phyloP scores from a whole-genome alignment of 352 stramenopile species.

The Globisporangium rhizosaccharum region DNA sequence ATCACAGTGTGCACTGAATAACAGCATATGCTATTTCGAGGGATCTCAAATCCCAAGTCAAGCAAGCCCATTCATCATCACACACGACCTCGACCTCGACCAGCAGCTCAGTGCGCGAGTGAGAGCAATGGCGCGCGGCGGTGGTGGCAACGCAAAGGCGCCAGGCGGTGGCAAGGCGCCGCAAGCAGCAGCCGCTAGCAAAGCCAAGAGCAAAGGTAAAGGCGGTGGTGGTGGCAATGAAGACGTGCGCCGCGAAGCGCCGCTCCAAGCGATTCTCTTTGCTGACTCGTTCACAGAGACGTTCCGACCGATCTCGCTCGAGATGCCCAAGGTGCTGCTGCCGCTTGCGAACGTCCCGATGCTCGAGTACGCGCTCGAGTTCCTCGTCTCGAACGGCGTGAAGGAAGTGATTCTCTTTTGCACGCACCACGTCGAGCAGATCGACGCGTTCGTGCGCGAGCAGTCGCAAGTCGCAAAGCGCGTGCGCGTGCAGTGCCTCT shows the following conservation, averaged over 20 bases:
- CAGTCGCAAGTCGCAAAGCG: slow-evolving; percentile 50
- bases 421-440: slow-evolving; percentile 75
- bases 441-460: slow-evolving; percentile 82
- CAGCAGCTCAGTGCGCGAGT: too few species aligned
- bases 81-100: neutral
- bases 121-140: slow-evolving; percentile 19
- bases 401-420: slow-evolving; percentile 96
- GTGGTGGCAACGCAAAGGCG: slow-evolving; percentile 10
- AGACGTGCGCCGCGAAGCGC: slow-evolving; percentile 87
- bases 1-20: neutral
- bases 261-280: slow-evolving; percentile 96
- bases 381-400: slow-evolving; percentile 91
- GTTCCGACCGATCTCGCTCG: slow-evolving; percentile 90
- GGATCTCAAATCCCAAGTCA: neutral
- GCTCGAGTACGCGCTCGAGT: slow-evolving; percentile 97
- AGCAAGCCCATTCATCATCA: slow-evolving; percentile 1
- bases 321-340: slow-evolving; percentile 91
- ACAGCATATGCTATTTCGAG: slow-evolving; percentile 8
- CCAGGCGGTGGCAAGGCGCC: slow-evolving; percentile 6
- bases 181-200: neutral
- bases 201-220: slow-evolving; percentile 13
- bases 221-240: slow-evolving; percentile 26
- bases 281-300: slow-evolving; percentile 93
- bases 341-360: slow-evolving; percentile 96
- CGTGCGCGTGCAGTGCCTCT: slow-evolving; percentile 64